Percentiles rank a stretch among this genome's conserved stretches.
These are phyloP conservation scores for Penicillium sp. DNA, from an alignment of 2,329 filamentous ascomycete species.

Conservation along the genomic window DNA sequence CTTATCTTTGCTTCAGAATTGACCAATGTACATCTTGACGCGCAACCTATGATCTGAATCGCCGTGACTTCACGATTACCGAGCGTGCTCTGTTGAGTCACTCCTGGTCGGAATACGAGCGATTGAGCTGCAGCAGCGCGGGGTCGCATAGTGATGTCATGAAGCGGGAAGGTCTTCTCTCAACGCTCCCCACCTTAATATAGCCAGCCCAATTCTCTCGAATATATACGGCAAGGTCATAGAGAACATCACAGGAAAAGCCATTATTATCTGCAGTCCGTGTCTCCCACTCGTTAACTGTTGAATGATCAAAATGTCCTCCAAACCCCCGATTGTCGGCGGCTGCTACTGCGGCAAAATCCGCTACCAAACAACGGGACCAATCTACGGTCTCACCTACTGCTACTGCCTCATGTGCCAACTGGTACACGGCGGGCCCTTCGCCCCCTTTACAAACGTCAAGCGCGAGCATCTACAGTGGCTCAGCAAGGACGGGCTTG, in stretches of 20 bases:
- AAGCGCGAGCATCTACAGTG: constrained; percentile 6
- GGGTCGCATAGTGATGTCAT: not conserved
- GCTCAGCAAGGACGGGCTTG: not conserved
- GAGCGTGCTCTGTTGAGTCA: not conserved
- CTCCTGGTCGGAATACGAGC: not conserved
- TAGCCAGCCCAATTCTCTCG: no score
- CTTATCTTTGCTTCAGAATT: not conserved
- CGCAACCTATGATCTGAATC: not conserved
- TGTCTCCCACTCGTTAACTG: no score
- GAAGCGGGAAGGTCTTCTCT: not conserved
- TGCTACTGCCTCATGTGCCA: constrained; percentile 14
- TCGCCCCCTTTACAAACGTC: constrained; percentile 7
- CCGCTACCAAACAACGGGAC: constrained; percentile 1
- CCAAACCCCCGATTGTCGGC: not conserved
- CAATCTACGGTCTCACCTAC: constrained; percentile 9
- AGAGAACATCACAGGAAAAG: no score
- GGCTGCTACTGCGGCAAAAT: constrained; percentile 11
- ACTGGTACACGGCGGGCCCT: constrained; percentile 9
- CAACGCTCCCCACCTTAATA: not conserved
- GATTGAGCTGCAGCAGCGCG: not conserved
- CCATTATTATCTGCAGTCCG: no score
- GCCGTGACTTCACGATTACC: not conserved
- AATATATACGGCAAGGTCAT: no score
- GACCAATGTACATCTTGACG: not conserved
- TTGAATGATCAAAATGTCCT: not conserved